These are phyloP conservation scores for Pythium rishiriense DNA, from an alignment of 352 stramenopile genomes.

Conservation along the genomic window DNA sequence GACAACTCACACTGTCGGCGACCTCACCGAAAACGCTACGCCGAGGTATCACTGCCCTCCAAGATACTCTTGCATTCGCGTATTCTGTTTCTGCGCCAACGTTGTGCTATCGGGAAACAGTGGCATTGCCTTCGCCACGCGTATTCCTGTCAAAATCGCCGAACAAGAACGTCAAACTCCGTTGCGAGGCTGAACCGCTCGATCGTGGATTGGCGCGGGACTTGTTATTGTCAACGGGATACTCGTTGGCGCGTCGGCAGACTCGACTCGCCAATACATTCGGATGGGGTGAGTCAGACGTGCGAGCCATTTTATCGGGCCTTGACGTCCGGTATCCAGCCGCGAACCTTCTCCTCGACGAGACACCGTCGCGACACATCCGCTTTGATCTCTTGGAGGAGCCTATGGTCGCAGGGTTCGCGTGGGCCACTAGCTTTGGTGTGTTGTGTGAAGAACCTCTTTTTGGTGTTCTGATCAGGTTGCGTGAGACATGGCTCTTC, in stretches of 20 bases:
- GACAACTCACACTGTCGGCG: slow-evolving; percentile 1
- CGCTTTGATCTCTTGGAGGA: background rate
- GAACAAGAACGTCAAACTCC: slow-evolving; percentile 5
- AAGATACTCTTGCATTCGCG: background rate
- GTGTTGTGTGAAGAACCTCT: slow-evolving; percentile 11
- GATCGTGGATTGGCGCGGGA: background rate
- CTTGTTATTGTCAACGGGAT: background rate
- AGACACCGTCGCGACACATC: background rate
- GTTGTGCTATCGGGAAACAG: slow-evolving; percentile 9
- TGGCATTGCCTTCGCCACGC: background rate
- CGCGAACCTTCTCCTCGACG: background rate
- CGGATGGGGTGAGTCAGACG: background rate
- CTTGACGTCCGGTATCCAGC: no score
- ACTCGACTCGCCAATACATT: background rate
- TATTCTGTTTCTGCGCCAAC: background rate
- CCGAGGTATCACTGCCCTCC: background rate
- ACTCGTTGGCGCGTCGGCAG: background rate
- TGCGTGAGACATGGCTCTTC: background rate
- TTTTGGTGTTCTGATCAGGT: background rate
- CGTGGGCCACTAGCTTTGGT: background rate
- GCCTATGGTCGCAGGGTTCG: background rate
- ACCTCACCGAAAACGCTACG: background rate
- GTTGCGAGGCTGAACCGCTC: background rate
- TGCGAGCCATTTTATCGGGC: background rate
- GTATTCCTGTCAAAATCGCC: slow-evolving; percentile 1